These are phyloP conservation scores for Phytopythium delawarense DNA, from an alignment of 352 stramenopile genomes.

Conservation along the genomic window DNA sequence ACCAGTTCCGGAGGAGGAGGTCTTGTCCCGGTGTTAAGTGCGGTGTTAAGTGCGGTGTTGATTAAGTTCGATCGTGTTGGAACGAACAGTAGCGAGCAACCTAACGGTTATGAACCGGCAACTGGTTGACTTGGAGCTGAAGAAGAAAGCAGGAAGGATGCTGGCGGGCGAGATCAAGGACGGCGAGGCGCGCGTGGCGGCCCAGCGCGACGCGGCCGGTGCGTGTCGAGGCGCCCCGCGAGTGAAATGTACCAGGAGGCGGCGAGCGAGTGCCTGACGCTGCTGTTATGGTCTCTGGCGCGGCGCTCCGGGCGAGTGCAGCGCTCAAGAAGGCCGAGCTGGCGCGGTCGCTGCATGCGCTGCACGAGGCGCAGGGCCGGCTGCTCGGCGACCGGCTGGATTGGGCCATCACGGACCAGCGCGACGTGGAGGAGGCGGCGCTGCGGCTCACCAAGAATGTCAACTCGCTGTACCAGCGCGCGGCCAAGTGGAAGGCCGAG, in stretches of 20 bases:
- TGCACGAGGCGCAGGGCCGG: conserved; percentile 33
- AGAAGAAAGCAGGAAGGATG: not conserved
- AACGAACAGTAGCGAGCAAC: too few species aligned
- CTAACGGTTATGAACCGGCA: too few species aligned
- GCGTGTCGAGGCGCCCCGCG: not conserved
- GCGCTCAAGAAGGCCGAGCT: conserved; percentile 25
- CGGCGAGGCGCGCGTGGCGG: conserved; percentile 4
- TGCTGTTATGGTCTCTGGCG: not conserved
- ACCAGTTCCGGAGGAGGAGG: not conserved
- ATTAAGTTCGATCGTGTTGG: too few species aligned
- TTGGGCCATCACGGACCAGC: conserved; percentile 42
- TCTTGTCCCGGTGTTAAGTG: not conserved
- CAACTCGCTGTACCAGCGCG: conserved; percentile 50
- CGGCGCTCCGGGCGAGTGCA: not conserved
- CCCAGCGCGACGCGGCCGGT: conserved; percentile 1
- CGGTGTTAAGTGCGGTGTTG: too few species aligned
- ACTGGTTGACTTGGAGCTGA: too few species aligned
- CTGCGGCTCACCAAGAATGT: conserved; percentile 59
- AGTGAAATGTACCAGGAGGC: not conserved
- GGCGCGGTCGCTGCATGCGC: conserved; percentile 25
- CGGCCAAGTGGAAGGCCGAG: conserved; percentile 62
- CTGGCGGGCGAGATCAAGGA: conserved; percentile 6
- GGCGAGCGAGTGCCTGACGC: not conserved
- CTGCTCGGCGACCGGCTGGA: conserved; percentile 48
- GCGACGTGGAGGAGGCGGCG: conserved; percentile 52